phyloP scores from a whole-genome alignment of 2,329 filamentous ascomycete genomes.

The Fusarium camptoceras region DNA sequence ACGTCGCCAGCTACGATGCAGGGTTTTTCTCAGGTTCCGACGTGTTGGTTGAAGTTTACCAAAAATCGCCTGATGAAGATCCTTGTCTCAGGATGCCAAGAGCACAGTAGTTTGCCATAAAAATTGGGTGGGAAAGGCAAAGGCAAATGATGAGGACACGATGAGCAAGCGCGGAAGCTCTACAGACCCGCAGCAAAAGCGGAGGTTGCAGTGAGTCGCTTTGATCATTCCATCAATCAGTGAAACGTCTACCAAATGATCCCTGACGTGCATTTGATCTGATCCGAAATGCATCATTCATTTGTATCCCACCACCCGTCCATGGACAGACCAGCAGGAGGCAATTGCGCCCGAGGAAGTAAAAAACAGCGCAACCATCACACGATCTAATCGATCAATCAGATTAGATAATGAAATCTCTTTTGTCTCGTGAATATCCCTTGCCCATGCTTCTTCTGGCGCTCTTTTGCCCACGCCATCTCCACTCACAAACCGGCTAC shows the following conservation, averaged over 20 bases:
- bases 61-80: constrained; percentile 9
- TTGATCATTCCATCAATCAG: neutral
- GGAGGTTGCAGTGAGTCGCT: constrained; percentile 19
- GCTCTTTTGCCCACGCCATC: constrained; percentile 4
- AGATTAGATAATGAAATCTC: constrained; percentile 43
- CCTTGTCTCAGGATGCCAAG: constrained; percentile 5
- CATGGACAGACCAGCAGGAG: neutral
- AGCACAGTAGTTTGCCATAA: neutral
- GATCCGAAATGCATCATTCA: neutral
- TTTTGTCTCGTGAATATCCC: neutral
- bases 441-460: neutral
- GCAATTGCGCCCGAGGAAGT: neutral
- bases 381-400: constrained; percentile 42
- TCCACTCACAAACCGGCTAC: constrained; percentile 20
- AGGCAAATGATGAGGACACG: neutral
- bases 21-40: constrained; percentile 18
- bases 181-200: constrained; percentile 20
- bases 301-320: neutral
- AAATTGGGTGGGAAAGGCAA: neutral
- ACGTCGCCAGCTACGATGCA: constrained; percentile 18
- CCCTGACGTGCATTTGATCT: neutral
- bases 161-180: neutral
- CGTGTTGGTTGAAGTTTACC: constrained; percentile 5
- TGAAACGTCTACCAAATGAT: neutral
- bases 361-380: constrained; percentile 1